These are phyloP conservation scores for Pisolithus thermaeus DNA, from an alignment of 1,284 basidiomycete genomes.

Conservation along the genomic window DNA sequence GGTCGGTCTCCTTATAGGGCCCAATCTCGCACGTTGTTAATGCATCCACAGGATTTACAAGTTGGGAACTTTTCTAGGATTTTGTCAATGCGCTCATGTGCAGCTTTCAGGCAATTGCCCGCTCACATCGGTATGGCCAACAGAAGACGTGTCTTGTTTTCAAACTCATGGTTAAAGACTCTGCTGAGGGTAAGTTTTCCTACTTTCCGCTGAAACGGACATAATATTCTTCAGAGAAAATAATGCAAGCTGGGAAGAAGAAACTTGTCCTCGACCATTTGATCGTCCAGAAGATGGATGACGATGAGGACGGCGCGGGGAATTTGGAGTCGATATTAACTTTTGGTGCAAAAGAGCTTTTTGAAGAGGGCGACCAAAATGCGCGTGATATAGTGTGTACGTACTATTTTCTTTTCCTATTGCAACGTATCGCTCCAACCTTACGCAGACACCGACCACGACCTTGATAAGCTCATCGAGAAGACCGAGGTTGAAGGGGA, in stretches of 20 bases:
- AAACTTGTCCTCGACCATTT: constrained; percentile 89
- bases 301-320: constrained; percentile 65
- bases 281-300: constrained; percentile 90
- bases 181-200: constrained; percentile 68
- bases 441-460: constrained; percentile 70
- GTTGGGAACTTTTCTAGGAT: constrained; percentile 29
- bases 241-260: constrained; percentile 84
- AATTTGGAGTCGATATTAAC: constrained; percentile 78
- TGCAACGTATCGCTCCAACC: constrained; percentile 49
- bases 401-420: constrained; percentile 19
- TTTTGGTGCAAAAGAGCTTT: constrained; percentile 76
- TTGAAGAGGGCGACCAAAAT: constrained; percentile 51
- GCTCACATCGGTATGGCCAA: constrained; percentile 81
- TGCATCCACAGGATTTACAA: constrained; percentile 55
- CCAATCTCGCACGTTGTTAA: constrained; percentile 3
- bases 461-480: constrained; percentile 78
- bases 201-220: neutral
- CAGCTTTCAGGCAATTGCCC: constrained; percentile 71
- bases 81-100: constrained; percentile 8
- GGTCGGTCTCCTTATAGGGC: constrained; percentile 30
- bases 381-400: constrained; percentile 67
- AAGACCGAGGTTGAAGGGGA: constrained; percentile 75
- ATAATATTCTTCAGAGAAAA: constrained; percentile 55
- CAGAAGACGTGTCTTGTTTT: constrained; percentile 83
- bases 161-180: constrained; percentile 87